Evolutionary conservation across 78 protist genomes (phyloP), one percentile per base, ranked within the genome.

Genomic region (Planoprotostelium fungivorum): DNA sequence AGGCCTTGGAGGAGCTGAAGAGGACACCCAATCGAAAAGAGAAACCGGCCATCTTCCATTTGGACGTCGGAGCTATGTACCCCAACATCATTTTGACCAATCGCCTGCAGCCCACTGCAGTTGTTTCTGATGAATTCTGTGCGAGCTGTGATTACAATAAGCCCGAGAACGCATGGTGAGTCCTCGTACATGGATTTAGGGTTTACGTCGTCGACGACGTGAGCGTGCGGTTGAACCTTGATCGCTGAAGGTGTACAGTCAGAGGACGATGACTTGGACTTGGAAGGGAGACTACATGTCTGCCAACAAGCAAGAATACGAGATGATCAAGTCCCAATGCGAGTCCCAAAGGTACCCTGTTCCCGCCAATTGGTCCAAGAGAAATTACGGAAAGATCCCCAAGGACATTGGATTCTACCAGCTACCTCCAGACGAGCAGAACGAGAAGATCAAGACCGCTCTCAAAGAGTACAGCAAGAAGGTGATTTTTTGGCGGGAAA

Each of bases 1-100:
- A 0, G 1, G 35, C 38, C 83, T 95, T 99, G 1, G 38, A 9
- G 23, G 94, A 10, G 0, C 92, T 99, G 29, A 35, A 89, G 10
- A 96, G 90, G 28, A 5, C 23, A 0, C 99, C 98, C 9, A 90
- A 88, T 1, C 94, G 98, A 1, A 0, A 1, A 0, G 98, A 97
- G 83, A 23, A 34, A 0, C 99, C 99, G 35, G 36, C 94, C 37
- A 99, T 99, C 86, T 98, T 97, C 84, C 99, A 99, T 89, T 84
- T 99, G 38, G 99, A 99, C 89, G 99, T 99, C 0, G 95, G 94
- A 9, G 99, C 99, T 1, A 99, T 99, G 99, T 99, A 99, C 93
- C 99, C 99, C 36, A 99, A 99, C 96, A 99, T 99, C 94, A 99
- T 99, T 86, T 90, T 99, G 39, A 99, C 99, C 28, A 99, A 99